Percentiles rank a stretch among this genome's conserved stretches.
Conservation (phyloP, 805 yeast species). For the Lachancea lanzarotensis region DNA sequence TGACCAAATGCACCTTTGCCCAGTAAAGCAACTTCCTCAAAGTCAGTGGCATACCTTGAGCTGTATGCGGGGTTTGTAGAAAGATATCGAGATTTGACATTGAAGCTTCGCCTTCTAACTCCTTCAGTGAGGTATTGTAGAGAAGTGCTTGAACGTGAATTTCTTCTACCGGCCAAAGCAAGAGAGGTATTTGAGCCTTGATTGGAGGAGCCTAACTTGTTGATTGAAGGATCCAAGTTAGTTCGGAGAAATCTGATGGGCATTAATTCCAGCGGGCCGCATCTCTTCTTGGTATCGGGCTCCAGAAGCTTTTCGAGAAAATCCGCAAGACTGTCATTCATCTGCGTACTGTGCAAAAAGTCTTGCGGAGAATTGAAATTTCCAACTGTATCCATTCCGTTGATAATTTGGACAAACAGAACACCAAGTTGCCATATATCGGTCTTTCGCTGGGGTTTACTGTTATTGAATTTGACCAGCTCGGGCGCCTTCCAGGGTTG, state of each 20-base stretch:
- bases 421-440: slow-evolving; percentile 95
- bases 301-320: slow-evolving; percentile 63
- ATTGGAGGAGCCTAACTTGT: slow-evolving; percentile 21
- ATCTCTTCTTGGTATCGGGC: slow-evolving; percentile 59
- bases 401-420: slow-evolving; percentile 56
- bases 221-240: slow-evolving; percentile 41
- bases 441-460: slow-evolving; percentile 64
- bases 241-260: slow-evolving; percentile 79
- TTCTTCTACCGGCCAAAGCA: slow-evolving; percentile 2
- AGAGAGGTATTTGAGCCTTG: slow-evolving; percentile 7
- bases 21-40: slow-evolving; percentile 84
- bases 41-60: slow-evolving; percentile 86
- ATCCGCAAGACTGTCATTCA: slow-evolving; percentile 57
- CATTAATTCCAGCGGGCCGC: slow-evolving; percentile 76
- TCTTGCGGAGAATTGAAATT: slow-evolving; percentile 56
- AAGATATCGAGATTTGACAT: slow-evolving; percentile 34
- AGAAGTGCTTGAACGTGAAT: slow-evolving; percentile 1
- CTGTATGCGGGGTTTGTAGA: slow-evolving; percentile 26
- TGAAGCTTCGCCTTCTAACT: slow-evolving; percentile 36
- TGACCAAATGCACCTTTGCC: slow-evolving; percentile 98
- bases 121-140: slow-evolving; percentile 7
- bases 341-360: slow-evolving; percentile 42
- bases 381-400: slow-evolving; percentile 50
- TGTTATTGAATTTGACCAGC: slow-evolving; percentile 31
- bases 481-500: slow-evolving; percentile 80